Base-by-base conservation (phyloP, 2,329 filamentous ascomycete species). In the Helicocarpus griseus region DNA sequence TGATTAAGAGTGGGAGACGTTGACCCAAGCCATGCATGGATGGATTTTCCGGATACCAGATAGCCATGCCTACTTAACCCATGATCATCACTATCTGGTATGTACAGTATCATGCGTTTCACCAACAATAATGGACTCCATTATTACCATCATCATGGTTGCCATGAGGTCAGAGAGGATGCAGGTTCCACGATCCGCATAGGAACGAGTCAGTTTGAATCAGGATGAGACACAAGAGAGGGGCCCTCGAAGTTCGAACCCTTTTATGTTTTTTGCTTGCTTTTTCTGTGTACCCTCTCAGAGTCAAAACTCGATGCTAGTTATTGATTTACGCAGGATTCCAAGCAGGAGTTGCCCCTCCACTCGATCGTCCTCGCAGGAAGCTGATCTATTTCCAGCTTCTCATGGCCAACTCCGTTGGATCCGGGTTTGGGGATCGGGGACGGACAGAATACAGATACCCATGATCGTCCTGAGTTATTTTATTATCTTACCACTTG, bases 221-320 rank as follows among this genome's bases (percentile, higher is more conserved):
- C n/a, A n/a, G 40, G 40, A 17, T 43, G 22, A 28, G 40, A 43
- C 40, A 43, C 24, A 17, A 24, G 28, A 17, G 40, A 17, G 5
- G 14, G 19, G 4, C 14, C 9, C 22, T 28, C 6, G 22, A 26
- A n/a, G 14, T 3, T n/a, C n/a, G n/a, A n/a, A n/a, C n/a, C n/a
- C n/a, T n/a, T n/a, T n/a, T n/a, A n/a, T n/a, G n/a, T n/a, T n/a
- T 43, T 43, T 43, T 28, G 40, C 17, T 43, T 43, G 40, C 40
- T 43, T 43, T 43, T 43, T 43, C 40, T 17, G 22, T 9, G 5
- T 8, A n/a, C 17, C 13, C 13, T 28, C 14, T 7, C 13, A 2
- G 8, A 3, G 22, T 5, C 22, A 4, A 26, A 13, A 21, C 22
- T 14, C 9, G 9, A 8, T 9, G 17, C 28, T 26, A n/a, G n/a